Conservation (phyloP, 345 rosid species). For the Populus alba region DNA sequence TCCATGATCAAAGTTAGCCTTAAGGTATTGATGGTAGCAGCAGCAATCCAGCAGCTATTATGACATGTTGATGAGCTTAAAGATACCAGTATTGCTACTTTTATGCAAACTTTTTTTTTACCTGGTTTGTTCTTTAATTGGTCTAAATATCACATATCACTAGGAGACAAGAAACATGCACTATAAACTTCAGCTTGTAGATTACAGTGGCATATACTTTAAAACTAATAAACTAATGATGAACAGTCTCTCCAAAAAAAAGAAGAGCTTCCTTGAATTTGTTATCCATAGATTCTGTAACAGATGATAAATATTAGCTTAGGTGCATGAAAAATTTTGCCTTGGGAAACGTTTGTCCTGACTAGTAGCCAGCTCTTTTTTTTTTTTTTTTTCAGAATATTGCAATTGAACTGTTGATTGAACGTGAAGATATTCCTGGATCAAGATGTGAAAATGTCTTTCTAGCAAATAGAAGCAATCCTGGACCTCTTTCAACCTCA, state of each 20-base stretch:
- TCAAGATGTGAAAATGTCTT: constrained; percentile 46
- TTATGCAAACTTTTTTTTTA: neutral
- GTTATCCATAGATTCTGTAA: neutral
- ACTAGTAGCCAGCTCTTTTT: constrained; percentile 7
- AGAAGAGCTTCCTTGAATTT: neutral
- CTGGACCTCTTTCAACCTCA: constrained; percentile 43
- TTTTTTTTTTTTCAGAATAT: constrained; percentile 46
- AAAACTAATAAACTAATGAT: neutral
- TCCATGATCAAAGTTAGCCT: neutral
- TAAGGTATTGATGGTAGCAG: neutral
- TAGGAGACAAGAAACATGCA: too few relatives aligned
- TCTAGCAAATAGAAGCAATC: constrained; percentile 44
- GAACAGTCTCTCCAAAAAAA: neutral
- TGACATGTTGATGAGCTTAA: neutral
- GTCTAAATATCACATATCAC: neutral
- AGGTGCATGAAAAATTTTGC: neutral
- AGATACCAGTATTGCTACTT: neutral
- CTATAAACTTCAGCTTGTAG: too few relatives aligned
- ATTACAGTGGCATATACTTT: too few relatives aligned
- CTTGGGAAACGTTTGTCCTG: neutral
- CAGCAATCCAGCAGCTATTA: neutral
- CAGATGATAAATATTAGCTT: neutral
- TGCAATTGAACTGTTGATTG: constrained; percentile 60
- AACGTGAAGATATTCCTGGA: constrained; percentile 41
- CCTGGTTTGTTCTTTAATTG: constrained; percentile 8